Percentiles rank a stretch among this genome's conserved stretches.
These are phyloP conservation scores for Chenopodium berlandieri DNA, from an alignment of 148 eudicot species.

Conservation along the genomic window DNA sequence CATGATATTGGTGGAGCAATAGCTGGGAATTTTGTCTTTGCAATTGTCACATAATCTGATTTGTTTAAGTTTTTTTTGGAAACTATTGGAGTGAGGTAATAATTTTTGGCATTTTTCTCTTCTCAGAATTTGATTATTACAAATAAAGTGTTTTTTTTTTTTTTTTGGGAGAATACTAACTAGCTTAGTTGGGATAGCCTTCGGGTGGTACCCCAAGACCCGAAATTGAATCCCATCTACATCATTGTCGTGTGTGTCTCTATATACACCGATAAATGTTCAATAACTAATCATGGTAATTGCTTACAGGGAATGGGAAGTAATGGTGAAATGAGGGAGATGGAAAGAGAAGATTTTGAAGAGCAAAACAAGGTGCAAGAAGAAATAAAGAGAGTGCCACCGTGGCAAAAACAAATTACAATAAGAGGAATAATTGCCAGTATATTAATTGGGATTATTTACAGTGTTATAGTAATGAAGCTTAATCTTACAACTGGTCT, in stretches of 20 bases:
- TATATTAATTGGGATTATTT: slow-evolving; percentile 54
- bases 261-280: background rate
- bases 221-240: background rate
- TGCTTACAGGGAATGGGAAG: slow-evolving; percentile 2
- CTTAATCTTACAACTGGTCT: slow-evolving; percentile 75
- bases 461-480: slow-evolving; percentile 76
- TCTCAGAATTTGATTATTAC: background rate
- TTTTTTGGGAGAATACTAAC: no score
- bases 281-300: background rate
- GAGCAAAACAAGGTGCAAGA: slow-evolving; percentile 30
- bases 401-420: slow-evolving; percentile 70
- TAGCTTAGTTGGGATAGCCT: no score
- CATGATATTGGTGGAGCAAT: slow-evolving; percentile 5
- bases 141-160: background rate
- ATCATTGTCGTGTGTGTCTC: background rate
- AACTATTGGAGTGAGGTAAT: background rate
- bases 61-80: background rate
- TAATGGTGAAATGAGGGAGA: slow-evolving; percentile 22
- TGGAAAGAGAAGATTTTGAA: slow-evolving; percentile 17
- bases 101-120: background rate
- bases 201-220: no score
- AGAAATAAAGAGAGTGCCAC: slow-evolving; percentile 43
- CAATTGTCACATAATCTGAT: slow-evolving; percentile 17
- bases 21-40: background rate
- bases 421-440: slow-evolving; percentile 62